A percentile compares a stretch with the other conserved stretches of the same genome.
Conservation (phyloP, 257 asterid genomes). For the Catharanthus roseus region DNA sequence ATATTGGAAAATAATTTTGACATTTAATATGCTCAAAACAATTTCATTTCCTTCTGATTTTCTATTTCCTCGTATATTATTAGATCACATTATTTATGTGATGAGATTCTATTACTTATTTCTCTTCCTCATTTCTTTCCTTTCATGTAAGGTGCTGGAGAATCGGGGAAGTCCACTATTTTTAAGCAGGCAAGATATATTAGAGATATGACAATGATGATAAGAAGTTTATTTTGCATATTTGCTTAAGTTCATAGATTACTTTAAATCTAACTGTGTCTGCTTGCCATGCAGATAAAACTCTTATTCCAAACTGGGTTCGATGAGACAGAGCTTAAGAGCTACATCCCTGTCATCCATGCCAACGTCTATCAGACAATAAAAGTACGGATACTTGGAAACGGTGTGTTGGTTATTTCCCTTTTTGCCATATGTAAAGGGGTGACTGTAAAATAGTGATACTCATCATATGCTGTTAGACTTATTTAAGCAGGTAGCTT, state of each 20-base stretch:
- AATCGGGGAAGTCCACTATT: conserved; percentile 98
- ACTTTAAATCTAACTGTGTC: not conserved
- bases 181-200: conserved; percentile 91
- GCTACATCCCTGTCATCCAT: conserved; percentile 89
- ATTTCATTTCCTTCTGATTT: not conserved
- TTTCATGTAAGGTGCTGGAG: conserved; percentile 72
- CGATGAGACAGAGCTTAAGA: conserved; percentile 86
- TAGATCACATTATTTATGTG: not conserved
- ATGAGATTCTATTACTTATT: conserved; percentile 4
- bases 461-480: conserved; percentile 3
- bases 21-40: not conserved
- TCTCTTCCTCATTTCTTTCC: conserved; percentile 3
- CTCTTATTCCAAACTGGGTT: conserved; percentile 94
- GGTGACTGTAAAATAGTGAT: conserved; percentile 32
- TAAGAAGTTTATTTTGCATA: conserved; percentile 1
- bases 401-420: conserved; percentile 85
- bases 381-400: conserved; percentile 84
- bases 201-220: not conserved
- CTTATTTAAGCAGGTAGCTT: not conserved
- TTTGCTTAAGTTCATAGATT: not conserved
- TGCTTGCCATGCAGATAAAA: conserved; percentile 68
- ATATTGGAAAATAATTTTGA: not conserved
- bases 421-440: conserved; percentile 25
- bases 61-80: not conserved
- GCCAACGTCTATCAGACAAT: conserved; percentile 99